A percentile compares a stretch with the other conserved stretches of the same genome.
Evolutionary conservation across 1,284 basidiomycete species (phyloP).

Genomic region (Grifola frondosa): DNA sequence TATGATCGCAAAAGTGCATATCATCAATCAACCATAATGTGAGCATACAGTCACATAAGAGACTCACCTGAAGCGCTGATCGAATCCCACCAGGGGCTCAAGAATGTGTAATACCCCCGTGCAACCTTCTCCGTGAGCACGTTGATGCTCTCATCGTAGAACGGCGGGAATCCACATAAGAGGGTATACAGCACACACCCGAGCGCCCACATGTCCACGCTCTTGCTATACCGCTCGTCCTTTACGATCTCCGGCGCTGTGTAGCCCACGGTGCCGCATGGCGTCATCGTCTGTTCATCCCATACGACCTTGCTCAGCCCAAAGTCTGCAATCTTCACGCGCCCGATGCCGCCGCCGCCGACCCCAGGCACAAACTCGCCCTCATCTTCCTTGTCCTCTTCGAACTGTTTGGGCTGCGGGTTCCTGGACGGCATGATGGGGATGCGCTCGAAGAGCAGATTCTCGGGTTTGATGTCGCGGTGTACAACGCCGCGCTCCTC

Average conservation of each 20-base stretch:
- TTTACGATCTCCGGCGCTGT: slow-evolving; percentile 99
- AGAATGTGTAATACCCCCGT: slow-evolving; percentile 95
- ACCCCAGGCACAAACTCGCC: slow-evolving; percentile 91
- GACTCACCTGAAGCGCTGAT: slow-evolving; percentile 76
- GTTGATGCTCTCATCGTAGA: slow-evolving; percentile 99
- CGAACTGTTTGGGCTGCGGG: slow-evolving; percentile 82
- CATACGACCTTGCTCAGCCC: slow-evolving; percentile 98
- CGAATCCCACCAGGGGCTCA: slow-evolving; percentile 99
- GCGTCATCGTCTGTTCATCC: slow-evolving; percentile 99
- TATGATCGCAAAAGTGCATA: slow-evolving; percentile 31
- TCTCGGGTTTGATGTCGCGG: slow-evolving; percentile 99
- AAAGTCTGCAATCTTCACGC: slow-evolving; percentile 99
- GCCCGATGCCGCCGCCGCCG: slow-evolving; percentile 96
- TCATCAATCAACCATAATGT: slow-evolving; percentile 1
- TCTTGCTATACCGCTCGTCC: slow-evolving; percentile 97
- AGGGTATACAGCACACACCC: slow-evolving; percentile 98
- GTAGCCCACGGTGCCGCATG: slow-evolving; percentile 98
- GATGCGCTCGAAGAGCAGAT: slow-evolving; percentile 93
- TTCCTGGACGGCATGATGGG: slow-evolving; percentile 88
- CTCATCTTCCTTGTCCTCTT: slow-evolving; percentile 99
- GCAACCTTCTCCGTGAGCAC: slow-evolving; percentile 99
- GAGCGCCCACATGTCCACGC: slow-evolving; percentile 99
- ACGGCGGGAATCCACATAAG: slow-evolving; percentile 98
- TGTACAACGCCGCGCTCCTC: slow-evolving; percentile 98
- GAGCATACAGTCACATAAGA: neutral